Base-by-base conservation (phyloP, 768 basidiomycete species). In the Tulasnella sp. region DNA sequence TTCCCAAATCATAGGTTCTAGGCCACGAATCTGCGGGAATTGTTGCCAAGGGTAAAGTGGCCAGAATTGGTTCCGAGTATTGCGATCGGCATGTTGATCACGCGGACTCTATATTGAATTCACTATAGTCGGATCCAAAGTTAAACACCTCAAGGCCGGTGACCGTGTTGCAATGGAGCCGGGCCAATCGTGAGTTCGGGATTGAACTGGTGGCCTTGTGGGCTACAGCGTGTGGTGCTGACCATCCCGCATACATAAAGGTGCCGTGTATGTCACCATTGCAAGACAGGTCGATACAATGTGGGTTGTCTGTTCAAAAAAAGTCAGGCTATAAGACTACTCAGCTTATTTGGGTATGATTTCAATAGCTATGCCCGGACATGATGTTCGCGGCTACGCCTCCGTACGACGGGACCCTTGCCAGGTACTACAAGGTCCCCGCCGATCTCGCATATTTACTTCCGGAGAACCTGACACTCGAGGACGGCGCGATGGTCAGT, bases 131-230 rank as follows among this genome's bases (percentile, higher is more conserved):
- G 92, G 93, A 10, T 70, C 79, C 26, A 78, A 79, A 41, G 88
- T 94, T 56, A 87, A 80, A 67, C 74, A 83, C 68, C 73, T 94
- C 63, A 85, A 86, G 69, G 74, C 79, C 13, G 93, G 94, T 5
- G 89, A 93, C 67, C 81, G 86, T 51, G 93, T 97, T 51, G 89
- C 93, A 24, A 78, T 97, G 69, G 95, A 98, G 68, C 91, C 93
- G 24, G 92, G 93, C 19, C 82, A 84, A 59, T 85, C 84, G 4
- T 97, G 34, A 38, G 34, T 38, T 15, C 34, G n/a, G n/a, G n/a
- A n/a, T n/a, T n/a, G n/a, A n/a, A 38, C 15, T 38, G 34, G 34
- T 38, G 34, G 15, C 34, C 34, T n/a, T n/a, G n/a, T n/a, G n/a
- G n/a, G n/a, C n/a, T n/a, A n/a, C n/a, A n/a, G n/a, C n/a, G n/a